Evolutionary conservation across 345 rosid genomes (phyloP).

Genomic region (Aethionema arabicum): DNA sequence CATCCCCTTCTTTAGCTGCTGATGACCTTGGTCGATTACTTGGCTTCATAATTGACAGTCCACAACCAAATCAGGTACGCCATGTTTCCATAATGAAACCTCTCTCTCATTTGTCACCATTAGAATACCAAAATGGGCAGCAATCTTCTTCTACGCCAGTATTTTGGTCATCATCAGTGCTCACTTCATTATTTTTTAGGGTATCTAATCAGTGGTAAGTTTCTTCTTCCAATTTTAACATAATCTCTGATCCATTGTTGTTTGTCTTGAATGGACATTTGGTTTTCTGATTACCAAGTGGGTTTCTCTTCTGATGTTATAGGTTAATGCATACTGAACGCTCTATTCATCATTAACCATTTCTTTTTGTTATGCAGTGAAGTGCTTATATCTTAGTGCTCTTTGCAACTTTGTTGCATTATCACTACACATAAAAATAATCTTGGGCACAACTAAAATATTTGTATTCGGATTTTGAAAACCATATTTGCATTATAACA

Average conservation of each 20-base stretch:
- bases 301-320: conserved; percentile 11
- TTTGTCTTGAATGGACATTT: conserved; percentile 18
- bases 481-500: conserved; percentile 3
- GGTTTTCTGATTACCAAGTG: not conserved
- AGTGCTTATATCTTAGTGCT: conserved; percentile 3
- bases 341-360: conserved; percentile 1
- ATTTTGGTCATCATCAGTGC: not conserved
- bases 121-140: conserved; percentile 62
- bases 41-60: conserved; percentile 94
- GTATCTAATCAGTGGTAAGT: not conserved
- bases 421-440: conserved; percentile 4
- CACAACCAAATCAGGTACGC: conserved; percentile 93
- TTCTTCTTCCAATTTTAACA: not conserved
- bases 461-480: conserved; percentile 13
- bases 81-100: conserved; percentile 3
- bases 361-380: conserved; percentile 16
- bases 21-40: conserved; percentile 84
- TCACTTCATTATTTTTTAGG: not conserved
- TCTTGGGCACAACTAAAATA: conserved; percentile 8
- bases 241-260: not conserved
- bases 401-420: conserved; percentile 6
- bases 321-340: conserved; percentile 13
- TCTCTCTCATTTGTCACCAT: conserved; percentile 1
- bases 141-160: not conserved
- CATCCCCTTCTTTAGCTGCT: conserved; percentile 70